Percentiles rank a stretch among this genome's conserved stretches.
Conservation (phyloP, 495 filamentous ascomycete genomes). For the Talaromyces liani region DNA sequence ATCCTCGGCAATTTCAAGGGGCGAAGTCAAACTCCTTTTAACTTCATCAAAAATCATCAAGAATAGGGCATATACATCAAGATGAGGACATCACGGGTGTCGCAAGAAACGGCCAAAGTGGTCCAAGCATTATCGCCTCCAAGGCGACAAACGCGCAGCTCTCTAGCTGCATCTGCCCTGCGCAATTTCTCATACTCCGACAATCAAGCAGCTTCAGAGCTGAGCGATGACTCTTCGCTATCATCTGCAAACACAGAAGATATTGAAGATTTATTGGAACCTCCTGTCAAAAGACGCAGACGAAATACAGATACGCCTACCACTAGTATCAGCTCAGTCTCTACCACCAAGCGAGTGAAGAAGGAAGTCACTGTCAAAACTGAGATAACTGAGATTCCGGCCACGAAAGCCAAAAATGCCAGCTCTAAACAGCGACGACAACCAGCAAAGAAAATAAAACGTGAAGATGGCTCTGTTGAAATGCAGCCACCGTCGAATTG, state of each 20-base stretch:
- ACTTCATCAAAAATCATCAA: background rate
- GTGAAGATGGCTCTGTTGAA: slow-evolving; percentile 43
- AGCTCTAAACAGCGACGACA: slow-evolving; percentile 39
- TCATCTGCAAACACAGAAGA: slow-evolving; percentile 42
- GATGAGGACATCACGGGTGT: slow-evolving; percentile 59
- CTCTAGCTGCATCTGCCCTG: slow-evolving; percentile 23
- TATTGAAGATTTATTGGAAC: slow-evolving; percentile 56
- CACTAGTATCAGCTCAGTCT: slow-evolving; percentile 13
- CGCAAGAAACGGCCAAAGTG: slow-evolving; percentile 49
- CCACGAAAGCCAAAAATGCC: slow-evolving; percentile 1
- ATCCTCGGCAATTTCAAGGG: background rate
- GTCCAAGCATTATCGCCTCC: slow-evolving; percentile 37
- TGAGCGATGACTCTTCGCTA: slow-evolving; percentile 28
- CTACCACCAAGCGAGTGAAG: background rate
- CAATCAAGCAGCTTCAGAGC: background rate
- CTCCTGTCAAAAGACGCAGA: slow-evolving; percentile 45
- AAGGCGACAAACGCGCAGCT: slow-evolving; percentile 31
- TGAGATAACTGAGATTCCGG: slow-evolving; percentile 4
- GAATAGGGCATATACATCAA: background rate
- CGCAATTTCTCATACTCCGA: slow-evolving; percentile 16
- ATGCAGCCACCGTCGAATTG: slow-evolving; percentile 71
- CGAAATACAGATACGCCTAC: slow-evolving; percentile 19
- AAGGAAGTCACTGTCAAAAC: slow-evolving; percentile 1
- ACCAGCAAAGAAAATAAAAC: slow-evolving; percentile 58
- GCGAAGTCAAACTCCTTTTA: background rate